These are phyloP conservation scores for Daldinia concentrica DNA, from an alignment of 495 filamentous ascomycete genomes.

Conservation along the genomic window DNA sequence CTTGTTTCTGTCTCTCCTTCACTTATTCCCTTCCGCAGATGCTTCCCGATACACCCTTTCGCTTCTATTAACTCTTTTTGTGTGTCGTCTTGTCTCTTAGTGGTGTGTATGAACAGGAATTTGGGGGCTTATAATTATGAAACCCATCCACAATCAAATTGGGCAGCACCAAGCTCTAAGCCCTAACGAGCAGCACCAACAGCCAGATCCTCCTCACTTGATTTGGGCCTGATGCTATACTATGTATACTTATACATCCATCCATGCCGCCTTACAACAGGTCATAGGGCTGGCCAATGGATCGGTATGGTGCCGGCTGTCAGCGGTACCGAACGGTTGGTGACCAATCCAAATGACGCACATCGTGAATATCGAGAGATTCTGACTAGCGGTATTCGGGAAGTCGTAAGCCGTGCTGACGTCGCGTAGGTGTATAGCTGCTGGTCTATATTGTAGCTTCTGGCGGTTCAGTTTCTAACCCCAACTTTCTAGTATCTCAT, in stretches of 20 bases:
- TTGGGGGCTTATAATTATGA: constrained; percentile 36
- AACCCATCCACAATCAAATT: constrained; percentile 15
- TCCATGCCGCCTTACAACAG: constrained; percentile 16
- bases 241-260: constrained; percentile 11
- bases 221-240: not conserved
- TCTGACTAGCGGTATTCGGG: constrained; percentile 5
- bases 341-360: constrained; percentile 37
- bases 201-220: constrained; percentile 19
- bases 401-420: constrained; percentile 19
- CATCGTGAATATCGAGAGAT: constrained; percentile 22
- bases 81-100: constrained; percentile 19
- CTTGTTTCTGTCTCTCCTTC: constrained; percentile 1
- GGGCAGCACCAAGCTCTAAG: constrained; percentile 18
- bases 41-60: constrained; percentile 14
- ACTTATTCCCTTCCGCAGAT: constrained; percentile 14
- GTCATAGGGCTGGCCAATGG: constrained; percentile 43
- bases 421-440: constrained; percentile 4
- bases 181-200: constrained; percentile 33
- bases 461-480: not conserved
- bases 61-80: constrained; percentile 8
- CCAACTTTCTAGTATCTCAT: not conserved
- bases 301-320: constrained; percentile 25
- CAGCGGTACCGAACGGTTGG: constrained; percentile 35
- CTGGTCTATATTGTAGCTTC: not conserved
- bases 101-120: constrained; percentile 8